Evolutionary conservation across 2,329 filamentous ascomycete genomes (phyloP).

Genomic region (Pyrenophora tritici-repentis): DNA sequence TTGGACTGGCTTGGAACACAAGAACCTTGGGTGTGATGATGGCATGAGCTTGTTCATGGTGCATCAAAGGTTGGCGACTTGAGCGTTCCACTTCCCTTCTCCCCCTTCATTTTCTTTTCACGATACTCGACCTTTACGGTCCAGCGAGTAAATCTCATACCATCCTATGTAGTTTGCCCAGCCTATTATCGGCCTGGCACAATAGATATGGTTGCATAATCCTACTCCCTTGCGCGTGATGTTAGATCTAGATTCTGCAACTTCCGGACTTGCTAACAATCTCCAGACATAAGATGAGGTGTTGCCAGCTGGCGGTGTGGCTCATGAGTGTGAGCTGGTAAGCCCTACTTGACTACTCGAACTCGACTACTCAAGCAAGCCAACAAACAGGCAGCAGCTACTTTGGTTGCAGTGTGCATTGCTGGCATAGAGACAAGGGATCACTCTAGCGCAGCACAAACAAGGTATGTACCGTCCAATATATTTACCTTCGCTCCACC

Average conservation of each 20-base stretch:
- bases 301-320: too few species aligned
- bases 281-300: neutral
- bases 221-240: neutral
- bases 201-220: constrained; percentile 1
- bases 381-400: too few species aligned
- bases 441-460: neutral
- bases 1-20: neutral
- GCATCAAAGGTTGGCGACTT: constrained; percentile 6
- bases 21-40: constrained; percentile 1
- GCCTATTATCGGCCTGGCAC: neutral
- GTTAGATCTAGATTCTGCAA: neutral
- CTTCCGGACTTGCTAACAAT: neutral
- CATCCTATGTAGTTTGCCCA: neutral
- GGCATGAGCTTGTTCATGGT: constrained; percentile 1
- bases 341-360: too few species aligned
- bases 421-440: too few species aligned
- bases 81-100: neutral
- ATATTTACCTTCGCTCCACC: constrained; percentile 55
- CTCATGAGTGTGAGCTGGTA: too few species aligned
- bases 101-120: neutral
- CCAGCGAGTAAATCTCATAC: neutral
- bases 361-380: too few species aligned
- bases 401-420: too few species aligned
- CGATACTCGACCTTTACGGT: constrained; percentile 1
- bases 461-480: constrained; percentile 50